These are phyloP conservation scores for Penicillium steckii DNA, from an alignment of 495 filamentous ascomycete genomes.

Conservation along the genomic window DNA sequence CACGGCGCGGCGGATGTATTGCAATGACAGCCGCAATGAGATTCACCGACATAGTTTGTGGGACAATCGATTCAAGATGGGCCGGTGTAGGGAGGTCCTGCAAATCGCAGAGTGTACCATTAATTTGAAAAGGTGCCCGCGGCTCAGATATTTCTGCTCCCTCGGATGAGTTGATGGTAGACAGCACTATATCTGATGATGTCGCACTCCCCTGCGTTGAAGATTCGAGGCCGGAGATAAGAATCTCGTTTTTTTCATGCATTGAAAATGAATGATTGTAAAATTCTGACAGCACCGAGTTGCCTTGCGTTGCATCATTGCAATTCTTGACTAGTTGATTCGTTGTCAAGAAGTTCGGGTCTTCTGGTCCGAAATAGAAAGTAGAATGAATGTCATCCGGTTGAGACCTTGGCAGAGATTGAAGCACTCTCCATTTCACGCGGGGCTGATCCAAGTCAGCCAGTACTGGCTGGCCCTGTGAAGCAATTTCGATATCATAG, in stretches of 20 bases:
- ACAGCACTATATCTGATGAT: slow-evolving; percentile 23
- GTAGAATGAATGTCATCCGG: slow-evolving; percentile 1
- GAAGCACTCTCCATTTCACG: slow-evolving; percentile 45
- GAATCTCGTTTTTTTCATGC: slow-evolving; percentile 48
- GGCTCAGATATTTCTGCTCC: slow-evolving; percentile 12
- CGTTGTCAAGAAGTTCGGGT: slow-evolving; percentile 51
- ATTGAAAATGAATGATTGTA: slow-evolving; percentile 71
- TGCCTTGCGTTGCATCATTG: slow-evolving; percentile 21
- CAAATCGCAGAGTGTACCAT: slow-evolving; percentile 57
- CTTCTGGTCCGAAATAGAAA: slow-evolving; percentile 18
- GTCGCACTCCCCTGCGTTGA: slow-evolving; percentile 28
- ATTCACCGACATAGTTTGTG: slow-evolving; percentile 78
- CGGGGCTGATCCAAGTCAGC: slow-evolving; percentile 7
- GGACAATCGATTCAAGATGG: slow-evolving; percentile 67
- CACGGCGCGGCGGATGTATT: slow-evolving; percentile 61
- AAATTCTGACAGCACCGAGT: slow-evolving; percentile 56
- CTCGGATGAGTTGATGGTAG: slow-evolving; percentile 10
- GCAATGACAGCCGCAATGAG: slow-evolving; percentile 76
- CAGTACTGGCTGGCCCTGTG: neutral
- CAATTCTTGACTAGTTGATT: slow-evolving; percentile 33
- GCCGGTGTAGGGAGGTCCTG: slow-evolving; percentile 65
- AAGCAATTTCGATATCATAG: slow-evolving; percentile 16
- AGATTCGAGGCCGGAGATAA: slow-evolving; percentile 25
- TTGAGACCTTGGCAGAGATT: slow-evolving; percentile 9
- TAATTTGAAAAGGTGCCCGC: slow-evolving; percentile 17